These are phyloP conservation scores for Epichloe typhina DNA, from an alignment of 2,329 filamentous ascomycete species.

Conservation along the genomic window DNA sequence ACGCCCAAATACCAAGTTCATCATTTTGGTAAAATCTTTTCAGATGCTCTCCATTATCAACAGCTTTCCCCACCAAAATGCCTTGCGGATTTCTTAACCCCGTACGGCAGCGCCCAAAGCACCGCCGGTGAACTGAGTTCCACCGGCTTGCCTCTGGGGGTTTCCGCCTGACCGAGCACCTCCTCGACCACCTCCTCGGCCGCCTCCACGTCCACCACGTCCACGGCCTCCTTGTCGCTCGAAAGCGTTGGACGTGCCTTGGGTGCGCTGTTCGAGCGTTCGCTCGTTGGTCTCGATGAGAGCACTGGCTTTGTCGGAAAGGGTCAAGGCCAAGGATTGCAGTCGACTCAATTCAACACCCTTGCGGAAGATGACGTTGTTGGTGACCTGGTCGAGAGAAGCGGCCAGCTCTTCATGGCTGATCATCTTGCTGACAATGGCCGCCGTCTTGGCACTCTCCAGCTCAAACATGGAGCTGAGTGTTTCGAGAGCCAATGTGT, in stretches of 20 bases:
- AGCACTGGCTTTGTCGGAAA: conserved; percentile 90
- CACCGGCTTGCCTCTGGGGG: conserved; percentile 53
- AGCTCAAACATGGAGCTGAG: conserved; percentile 94
- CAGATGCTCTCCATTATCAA: neutral
- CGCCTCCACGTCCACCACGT: conserved; percentile 51
- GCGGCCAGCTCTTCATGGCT: conserved; percentile 96
- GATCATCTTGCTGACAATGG: conserved; percentile 98
- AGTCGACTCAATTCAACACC: conserved; percentile 93
- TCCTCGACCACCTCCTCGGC: conserved; percentile 47
- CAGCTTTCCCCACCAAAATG: neutral
- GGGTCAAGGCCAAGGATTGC: conserved; percentile 84
- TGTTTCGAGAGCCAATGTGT: conserved; percentile 78
- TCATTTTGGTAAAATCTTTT: neutral
- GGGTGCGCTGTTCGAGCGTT: conserved; percentile 90
- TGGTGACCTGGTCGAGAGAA: conserved; percentile 93
- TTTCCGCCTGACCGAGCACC: conserved; percentile 46
- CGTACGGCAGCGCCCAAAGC: conserved; percentile 58
- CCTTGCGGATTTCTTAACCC: conserved; percentile 27
- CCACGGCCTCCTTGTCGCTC: conserved; percentile 78
- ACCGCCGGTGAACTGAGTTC: conserved; percentile 71
- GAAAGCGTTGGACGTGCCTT: conserved; percentile 90
- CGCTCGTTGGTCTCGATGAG: conserved; percentile 97
- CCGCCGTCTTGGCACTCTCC: conserved; percentile 77
- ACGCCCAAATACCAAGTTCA: conserved; percentile 1
- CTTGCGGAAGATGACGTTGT: conserved; percentile 97